Evolutionary conservation across 2,329 filamentous ascomycete species (phyloP).

Genomic region (Aureobasidium sp.): DNA sequence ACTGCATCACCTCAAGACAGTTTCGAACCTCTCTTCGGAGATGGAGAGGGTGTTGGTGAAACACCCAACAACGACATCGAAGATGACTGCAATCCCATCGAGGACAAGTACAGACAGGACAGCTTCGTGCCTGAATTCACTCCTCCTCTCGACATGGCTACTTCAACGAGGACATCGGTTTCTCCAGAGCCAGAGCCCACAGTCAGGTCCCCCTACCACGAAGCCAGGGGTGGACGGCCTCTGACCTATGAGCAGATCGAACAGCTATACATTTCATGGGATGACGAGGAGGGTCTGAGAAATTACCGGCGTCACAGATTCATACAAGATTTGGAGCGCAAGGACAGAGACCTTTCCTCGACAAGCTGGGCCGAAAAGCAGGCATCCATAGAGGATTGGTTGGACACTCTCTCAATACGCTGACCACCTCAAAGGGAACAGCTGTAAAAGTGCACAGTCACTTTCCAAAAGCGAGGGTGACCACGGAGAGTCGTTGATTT

Average conservation of each 20-base stretch:
- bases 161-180: not conserved
- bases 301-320: not conserved
- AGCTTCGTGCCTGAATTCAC: too few relatives aligned
- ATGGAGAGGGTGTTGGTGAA: too few relatives aligned
- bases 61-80: too few relatives aligned
- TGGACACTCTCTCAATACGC: not conserved
- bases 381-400: not conserved
- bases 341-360: not conserved
- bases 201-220: not conserved
- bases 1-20: too few relatives aligned
- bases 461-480: not conserved
- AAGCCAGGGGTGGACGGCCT: not conserved
- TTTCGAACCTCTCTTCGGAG: too few relatives aligned
- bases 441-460: not conserved
- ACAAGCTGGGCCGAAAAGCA: not conserved
- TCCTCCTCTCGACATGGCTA: not conserved
- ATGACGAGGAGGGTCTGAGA: too few relatives aligned
- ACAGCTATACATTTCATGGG: not conserved
- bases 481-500: not conserved
- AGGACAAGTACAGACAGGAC: too few relatives aligned
- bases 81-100: too few relatives aligned
- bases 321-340: not conserved
- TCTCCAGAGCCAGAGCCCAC: not conserved
- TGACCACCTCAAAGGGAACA: not conserved
- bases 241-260: not conserved